Evolutionary conservation across 169 alveolate species (phyloP), one percentile per base, ranked within the genome.

Genomic region (Babesia bigemina): DNA sequence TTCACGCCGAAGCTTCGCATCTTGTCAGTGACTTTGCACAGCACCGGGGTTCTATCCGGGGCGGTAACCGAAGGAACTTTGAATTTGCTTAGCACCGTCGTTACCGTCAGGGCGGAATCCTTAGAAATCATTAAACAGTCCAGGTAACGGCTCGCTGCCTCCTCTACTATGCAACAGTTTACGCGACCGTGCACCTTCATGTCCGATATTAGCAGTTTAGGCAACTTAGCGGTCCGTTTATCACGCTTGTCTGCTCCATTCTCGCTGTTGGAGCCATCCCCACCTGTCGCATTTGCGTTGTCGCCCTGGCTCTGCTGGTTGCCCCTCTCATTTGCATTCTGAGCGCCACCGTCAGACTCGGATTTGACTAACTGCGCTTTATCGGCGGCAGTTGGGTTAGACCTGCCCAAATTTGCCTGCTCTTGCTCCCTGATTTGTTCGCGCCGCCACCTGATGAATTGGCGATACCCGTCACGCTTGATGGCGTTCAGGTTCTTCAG

Each of bases 1-100:
- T 65, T 74, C 13, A 87, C 93, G 12, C 93, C 93, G 42, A 65
- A 74, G 42, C 44, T 26, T 44, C 61, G 63, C 91, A 87, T 87
- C 28, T 58, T 73, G 45, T 72, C 75, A 10, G 88, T 87, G 11
- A 87, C 93, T 26, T 45, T 22, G 56, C 93, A 87, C 53, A 78
- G 69, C 36, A 75, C 75, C 19, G 70, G 79, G 24, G 53, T 29
- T 19, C 39, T 53, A 24, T 48, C 70, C 29, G 91, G 85, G 21
- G 58, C 72, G 26, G 91, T 87, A 24, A 87, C 77, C 9, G 75
- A 62, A 2, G 93, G 86, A 17, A 87, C 22, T 28, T 79, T 87
- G 26, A 74, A 83, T 16, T 70, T 58, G 28, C 39, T 71, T 11
- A 79, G 29, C 26, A 49, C n/a, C 28, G 28, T n/a, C 33, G 49